Base-by-base conservation (phyloP, 768 basidiomycete species). In the Mycena albidolilacea region DNA sequence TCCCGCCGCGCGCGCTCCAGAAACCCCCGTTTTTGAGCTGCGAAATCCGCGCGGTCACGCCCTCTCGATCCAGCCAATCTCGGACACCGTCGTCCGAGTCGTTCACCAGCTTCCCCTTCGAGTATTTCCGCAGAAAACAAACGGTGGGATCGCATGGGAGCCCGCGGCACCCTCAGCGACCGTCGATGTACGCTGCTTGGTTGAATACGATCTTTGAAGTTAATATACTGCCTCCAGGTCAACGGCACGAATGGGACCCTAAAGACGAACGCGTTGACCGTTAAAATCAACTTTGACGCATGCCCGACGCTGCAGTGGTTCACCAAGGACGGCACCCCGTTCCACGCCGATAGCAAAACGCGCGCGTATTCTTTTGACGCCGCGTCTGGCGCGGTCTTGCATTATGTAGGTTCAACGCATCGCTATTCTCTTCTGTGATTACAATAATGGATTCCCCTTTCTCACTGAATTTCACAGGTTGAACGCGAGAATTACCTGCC, bases 341-440 rank as follows among this genome's bases (percentile, higher is more conserved):
- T 75, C 58, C 70, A 66, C 10, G 60, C 74, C 35, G 74, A 75
- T 54, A 72, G 74, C 48, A 48, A 57, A 19, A 75, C 74, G 38
- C 74, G 74, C 38, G 74, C 70, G 63, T 75, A 75, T 57, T 64
- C 74, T 19, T 75, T 75, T 41, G 74, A 75, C 30, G 74, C 71
- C 7, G 74, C 71, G 12, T 72, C 74, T 17, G 74, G 74, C 67
- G 67, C 59, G 7, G 74, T 75, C 8, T 21, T 72, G 71, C 74
- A 75, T 44, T 75, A 75, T 69, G 74, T 68, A 15, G n/a, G 67
- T 50, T 19, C 7, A 50, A 7, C 30, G 30, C 30, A 30, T 30
- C 30, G 3, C 30, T 30, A 30, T 30, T 30, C 30, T 30, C 30
- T 3, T 30, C 30, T 30, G 30, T 3, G 30, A 30, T 30, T 30